Evolutionary conservation across 169 alveolate genomes (phyloP).

Genomic region (Eimeria praecox): DNA sequence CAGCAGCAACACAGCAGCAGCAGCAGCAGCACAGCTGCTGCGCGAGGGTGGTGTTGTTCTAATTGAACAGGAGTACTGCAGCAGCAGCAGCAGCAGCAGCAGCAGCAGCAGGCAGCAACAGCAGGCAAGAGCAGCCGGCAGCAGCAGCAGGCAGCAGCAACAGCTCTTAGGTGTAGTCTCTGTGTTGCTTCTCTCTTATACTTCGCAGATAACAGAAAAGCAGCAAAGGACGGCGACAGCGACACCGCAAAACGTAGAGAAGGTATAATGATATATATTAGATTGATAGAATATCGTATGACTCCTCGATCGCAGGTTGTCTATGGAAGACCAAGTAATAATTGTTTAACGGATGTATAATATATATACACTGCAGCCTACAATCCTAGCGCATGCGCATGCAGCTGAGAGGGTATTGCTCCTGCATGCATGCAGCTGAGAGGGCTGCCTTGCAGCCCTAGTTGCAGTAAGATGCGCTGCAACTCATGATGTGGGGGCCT

Average conservation of each 20-base stretch:
- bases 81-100: constrained; percentile 1
- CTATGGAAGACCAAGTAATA: too few relatives aligned
- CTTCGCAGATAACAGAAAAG: background rate
- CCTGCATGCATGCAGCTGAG: background rate
- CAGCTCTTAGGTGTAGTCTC: background rate
- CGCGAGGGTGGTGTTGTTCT: background rate
- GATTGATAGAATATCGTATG: too few relatives aligned
- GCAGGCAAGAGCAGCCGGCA: constrained; percentile 12
- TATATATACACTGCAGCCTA: too few relatives aligned
- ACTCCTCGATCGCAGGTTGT: too few relatives aligned
- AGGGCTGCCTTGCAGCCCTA: background rate
- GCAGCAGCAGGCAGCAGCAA: background rate
- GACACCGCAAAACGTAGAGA: too few relatives aligned
- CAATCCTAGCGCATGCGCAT: too few relatives aligned
- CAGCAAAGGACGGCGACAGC: background rate
- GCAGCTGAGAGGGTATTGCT: too few relatives aligned
- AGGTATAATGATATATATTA: too few relatives aligned
- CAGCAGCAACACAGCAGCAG: background rate
- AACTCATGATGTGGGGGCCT: too few relatives aligned
- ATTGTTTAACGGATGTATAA: too few relatives aligned
- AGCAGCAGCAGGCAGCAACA: too few relatives aligned
- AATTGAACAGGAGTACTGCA: background rate
- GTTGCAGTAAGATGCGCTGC: background rate
- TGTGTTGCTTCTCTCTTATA: background rate
- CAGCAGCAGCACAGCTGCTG: background rate